Conservation (phyloP, 768 basidiomycete species). For the Mycena chlorophos region DNA sequence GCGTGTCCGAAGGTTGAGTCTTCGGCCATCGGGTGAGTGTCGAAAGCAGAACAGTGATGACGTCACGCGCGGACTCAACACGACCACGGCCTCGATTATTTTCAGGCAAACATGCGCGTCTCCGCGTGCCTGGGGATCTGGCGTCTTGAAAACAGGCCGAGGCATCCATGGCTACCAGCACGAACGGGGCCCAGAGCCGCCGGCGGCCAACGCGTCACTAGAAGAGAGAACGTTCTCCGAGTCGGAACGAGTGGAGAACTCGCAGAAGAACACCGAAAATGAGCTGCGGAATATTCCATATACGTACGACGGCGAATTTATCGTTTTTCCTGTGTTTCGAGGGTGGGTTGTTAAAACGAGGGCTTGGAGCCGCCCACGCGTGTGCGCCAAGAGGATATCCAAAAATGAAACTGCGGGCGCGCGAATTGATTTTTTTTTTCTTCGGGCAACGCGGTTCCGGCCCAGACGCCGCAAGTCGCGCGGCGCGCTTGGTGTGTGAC, state of each 20-base stretch:
- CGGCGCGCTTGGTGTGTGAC: no score
- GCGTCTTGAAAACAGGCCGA: neutral
- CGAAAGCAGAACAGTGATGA: neutral
- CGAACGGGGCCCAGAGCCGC: constrained; percentile 11
- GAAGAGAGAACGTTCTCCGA: no score
- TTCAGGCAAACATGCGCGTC: neutral
- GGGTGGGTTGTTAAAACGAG: neutral
- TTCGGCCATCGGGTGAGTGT: neutral
- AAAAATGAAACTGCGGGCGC: neutral
- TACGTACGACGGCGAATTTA: constrained; percentile 5
- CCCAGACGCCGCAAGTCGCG: no score
- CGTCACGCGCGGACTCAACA: neutral
- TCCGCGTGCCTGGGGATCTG: neutral
- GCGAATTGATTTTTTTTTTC: neutral
- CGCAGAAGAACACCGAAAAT: constrained; percentile 6
- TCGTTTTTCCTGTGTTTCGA: neutral
- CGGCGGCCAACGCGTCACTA: neutral
- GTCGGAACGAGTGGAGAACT: constrained; percentile 12
- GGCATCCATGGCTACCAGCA: constrained; percentile 17
- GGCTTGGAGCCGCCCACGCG: neutral
- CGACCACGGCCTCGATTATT: neutral
- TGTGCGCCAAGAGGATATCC: neutral
- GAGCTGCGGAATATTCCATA: neutral
- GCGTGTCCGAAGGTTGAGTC: constrained; percentile 49
- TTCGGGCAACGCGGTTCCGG: no score